Percentiles rank a stretch among this genome's conserved stretches.
Evolutionary conservation across 2,329 filamentous ascomycete species (phyloP).

Genomic region (Onygenales sp.): DNA sequence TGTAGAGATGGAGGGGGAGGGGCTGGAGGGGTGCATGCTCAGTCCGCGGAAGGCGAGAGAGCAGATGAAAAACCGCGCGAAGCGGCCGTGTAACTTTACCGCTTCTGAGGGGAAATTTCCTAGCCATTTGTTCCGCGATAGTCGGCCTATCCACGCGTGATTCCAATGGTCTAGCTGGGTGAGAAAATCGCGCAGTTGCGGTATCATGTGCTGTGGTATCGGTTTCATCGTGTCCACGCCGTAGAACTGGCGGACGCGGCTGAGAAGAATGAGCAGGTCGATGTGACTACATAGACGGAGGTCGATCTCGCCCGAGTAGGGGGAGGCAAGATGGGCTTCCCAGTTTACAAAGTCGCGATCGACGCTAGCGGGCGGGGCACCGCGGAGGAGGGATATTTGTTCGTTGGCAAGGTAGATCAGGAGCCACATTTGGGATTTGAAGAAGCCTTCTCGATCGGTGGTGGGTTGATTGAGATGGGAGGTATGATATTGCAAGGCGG

Average conservation of each 20-base stretch:
- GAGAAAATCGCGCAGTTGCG: constrained; percentile 17
- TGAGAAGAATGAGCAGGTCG: constrained; percentile 7
- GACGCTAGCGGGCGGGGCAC: constrained; percentile 5
- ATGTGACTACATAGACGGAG: constrained; percentile 11
- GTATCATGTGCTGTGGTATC: constrained; percentile 9
- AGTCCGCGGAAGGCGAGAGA: constrained; percentile 39
- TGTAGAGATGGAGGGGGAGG: not conserved
- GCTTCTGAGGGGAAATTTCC: constrained; percentile 40
- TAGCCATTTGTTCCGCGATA: constrained; percentile 30
- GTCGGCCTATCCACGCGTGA: constrained; percentile 10
- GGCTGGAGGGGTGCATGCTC: constrained; percentile 17
- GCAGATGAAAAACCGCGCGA: constrained; percentile 39
- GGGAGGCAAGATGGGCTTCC: constrained; percentile 31
- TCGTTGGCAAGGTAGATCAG: constrained; percentile 21
- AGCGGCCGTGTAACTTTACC: constrained; percentile 38
- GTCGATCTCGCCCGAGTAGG: constrained; percentile 26
- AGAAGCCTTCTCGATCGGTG: constrained; percentile 7
- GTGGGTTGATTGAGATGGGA: constrained; percentile 7
- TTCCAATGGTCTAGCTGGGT: constrained; percentile 22
- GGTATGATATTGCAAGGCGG: constrained; percentile 32
- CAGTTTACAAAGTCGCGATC: constrained; percentile 8
- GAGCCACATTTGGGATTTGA: constrained; percentile 31
- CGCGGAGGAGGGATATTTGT: constrained; percentile 9
- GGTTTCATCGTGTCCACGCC: constrained; percentile 16
- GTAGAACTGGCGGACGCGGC: constrained; percentile 10